Evolutionary conservation across 2,329 filamentous ascomycete genomes (phyloP).

Genomic region (Claviceps lovelessii): DNA sequence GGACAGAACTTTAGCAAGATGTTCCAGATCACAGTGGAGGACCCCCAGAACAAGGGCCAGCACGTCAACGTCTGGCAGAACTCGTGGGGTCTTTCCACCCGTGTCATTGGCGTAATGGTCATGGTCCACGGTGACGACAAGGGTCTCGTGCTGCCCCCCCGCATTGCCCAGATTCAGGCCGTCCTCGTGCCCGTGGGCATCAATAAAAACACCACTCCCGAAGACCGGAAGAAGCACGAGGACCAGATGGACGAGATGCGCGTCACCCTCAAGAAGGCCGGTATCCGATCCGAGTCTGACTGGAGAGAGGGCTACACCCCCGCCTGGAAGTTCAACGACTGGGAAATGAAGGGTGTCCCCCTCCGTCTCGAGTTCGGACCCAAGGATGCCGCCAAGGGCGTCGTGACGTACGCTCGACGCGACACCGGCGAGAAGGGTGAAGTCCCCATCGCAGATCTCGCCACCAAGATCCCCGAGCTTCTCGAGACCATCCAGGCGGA

Average conservation of each 20-base stretch:
- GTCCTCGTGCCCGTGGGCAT: conserved; percentile 87
- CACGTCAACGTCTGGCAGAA: conserved; percentile 93
- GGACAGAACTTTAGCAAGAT: conserved; percentile 99
- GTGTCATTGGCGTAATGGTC: conserved; percentile 96
- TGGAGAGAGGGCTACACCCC: conserved; percentile 83
- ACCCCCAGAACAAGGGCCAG: conserved; percentile 66
- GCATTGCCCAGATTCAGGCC: conserved; percentile 73
- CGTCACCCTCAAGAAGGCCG: conserved; percentile 52
- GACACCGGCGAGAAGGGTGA: conserved; percentile 75
- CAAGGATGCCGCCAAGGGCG: conserved; percentile 75
- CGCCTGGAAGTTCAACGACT: conserved; percentile 98
- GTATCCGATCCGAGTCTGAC: conserved; percentile 68
- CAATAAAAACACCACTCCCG: conserved; percentile 70
- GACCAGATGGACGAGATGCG: conserved; percentile 61
- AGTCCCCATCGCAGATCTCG: conserved; percentile 60
- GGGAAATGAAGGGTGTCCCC: conserved; percentile 92
- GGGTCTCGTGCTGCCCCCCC: conserved; percentile 82
- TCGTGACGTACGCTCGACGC: conserved; percentile 73
- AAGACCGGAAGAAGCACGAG: conserved; percentile 63
- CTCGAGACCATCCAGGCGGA: conserved; percentile 84
- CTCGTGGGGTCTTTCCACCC: conserved; percentile 95
- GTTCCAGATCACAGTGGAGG: conserved; percentile 96
- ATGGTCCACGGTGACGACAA: conserved; percentile 96
- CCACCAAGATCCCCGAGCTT: conserved; percentile 59
- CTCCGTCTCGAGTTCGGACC: conserved; percentile 91